Percentiles rank a stretch among this genome's conserved stretches.
phyloP scores from a whole-genome alignment of 306 rosid species.

The Cicer pinnatifidum region DNA sequence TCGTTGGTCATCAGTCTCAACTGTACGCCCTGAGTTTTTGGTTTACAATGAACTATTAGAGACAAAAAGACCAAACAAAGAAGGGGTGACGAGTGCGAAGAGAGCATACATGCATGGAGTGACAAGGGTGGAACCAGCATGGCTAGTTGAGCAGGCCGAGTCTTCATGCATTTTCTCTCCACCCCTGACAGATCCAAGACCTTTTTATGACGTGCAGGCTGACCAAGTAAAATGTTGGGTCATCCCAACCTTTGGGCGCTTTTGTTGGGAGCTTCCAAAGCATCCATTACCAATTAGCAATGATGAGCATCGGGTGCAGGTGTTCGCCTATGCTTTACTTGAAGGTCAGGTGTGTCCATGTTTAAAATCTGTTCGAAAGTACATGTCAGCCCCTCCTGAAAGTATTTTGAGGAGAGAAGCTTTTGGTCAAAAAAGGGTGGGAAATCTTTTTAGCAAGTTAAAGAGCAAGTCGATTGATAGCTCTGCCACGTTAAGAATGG shows the following conservation, averaged over 20 bases:
- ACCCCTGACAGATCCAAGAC: conserved; percentile 64
- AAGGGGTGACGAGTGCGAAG: conserved; percentile 64
- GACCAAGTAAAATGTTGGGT: conserved; percentile 73
- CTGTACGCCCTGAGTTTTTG: conserved; percentile 75
- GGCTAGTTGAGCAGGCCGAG: conserved; percentile 83
- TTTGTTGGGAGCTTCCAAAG: conserved; percentile 81
- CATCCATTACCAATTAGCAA: conserved; percentile 55
- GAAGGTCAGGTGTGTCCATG: conserved; percentile 88
- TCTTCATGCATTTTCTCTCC: conserved; percentile 72
- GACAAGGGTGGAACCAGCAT: conserved; percentile 73
- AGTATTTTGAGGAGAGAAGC: conserved; percentile 80
- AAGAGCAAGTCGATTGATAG: conserved; percentile 55
- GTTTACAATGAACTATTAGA: conserved; percentile 85
- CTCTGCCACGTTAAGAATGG: conserved; percentile 59
- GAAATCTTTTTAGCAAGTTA: conserved; percentile 65
- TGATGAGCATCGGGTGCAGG: conserved; percentile 50
- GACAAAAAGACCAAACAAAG: conserved; percentile 78
- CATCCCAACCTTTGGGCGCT: conserved; percentile 72
- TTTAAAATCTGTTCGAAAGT: conserved; percentile 58
- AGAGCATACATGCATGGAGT: conserved; percentile 85
- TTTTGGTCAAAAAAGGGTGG: conserved; percentile 75
- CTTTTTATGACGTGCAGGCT: conserved; percentile 65
- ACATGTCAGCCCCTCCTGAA: conserved; percentile 74
- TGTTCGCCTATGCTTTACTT: conserved; percentile 80
- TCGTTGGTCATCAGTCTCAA: conserved; percentile 69